Evolutionary conservation across 1,284 basidiomycete genomes (phyloP).

Genomic region (Wolfiporia cocos): DNA sequence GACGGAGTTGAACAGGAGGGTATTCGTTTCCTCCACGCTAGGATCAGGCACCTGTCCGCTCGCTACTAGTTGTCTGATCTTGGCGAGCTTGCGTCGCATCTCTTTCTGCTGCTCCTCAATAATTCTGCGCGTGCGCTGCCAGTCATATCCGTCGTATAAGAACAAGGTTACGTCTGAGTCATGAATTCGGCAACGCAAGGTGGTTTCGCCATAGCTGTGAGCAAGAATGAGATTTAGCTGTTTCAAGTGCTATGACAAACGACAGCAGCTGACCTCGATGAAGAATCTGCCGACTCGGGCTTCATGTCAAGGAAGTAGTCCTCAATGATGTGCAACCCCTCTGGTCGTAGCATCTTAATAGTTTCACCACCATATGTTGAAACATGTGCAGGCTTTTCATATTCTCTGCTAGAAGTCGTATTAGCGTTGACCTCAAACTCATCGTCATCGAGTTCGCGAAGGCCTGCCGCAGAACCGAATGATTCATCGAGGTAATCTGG

Average conservation of each 20-base stretch:
- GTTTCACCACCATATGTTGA: constrained; percentile 80
- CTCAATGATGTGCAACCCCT: constrained; percentile 55
- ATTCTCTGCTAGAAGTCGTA: constrained; percentile 25
- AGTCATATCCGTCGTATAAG: constrained; percentile 93
- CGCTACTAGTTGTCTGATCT: constrained; percentile 92
- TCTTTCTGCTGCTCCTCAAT: constrained; percentile 88
- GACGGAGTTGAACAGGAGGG: constrained; percentile 89
- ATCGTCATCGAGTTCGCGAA: constrained; percentile 65
- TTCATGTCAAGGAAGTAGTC: constrained; percentile 69
- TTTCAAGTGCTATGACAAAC: background rate
- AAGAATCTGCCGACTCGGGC: constrained; percentile 41
- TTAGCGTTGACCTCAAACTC: constrained; percentile 44
- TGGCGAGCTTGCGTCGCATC: constrained; percentile 82
- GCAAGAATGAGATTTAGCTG: background rate
- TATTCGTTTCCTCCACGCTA: constrained; percentile 69
- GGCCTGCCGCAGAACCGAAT: constrained; percentile 70
- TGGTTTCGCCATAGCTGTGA: constrained; percentile 41
- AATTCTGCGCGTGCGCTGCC: constrained; percentile 77
- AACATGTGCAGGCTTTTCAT: constrained; percentile 39
- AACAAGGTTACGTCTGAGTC: constrained; percentile 61
- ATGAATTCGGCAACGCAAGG: constrained; percentile 48
- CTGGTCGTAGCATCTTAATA: constrained; percentile 66
- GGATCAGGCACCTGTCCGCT: constrained; percentile 87
- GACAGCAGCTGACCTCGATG: constrained; percentile 38
- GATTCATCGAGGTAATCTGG: constrained; percentile 82